Evolutionary conservation across 306 rosid genomes (phyloP), one percentile per base, ranked within the genome.

Genomic region (Leucaena leucocephala): DNA sequence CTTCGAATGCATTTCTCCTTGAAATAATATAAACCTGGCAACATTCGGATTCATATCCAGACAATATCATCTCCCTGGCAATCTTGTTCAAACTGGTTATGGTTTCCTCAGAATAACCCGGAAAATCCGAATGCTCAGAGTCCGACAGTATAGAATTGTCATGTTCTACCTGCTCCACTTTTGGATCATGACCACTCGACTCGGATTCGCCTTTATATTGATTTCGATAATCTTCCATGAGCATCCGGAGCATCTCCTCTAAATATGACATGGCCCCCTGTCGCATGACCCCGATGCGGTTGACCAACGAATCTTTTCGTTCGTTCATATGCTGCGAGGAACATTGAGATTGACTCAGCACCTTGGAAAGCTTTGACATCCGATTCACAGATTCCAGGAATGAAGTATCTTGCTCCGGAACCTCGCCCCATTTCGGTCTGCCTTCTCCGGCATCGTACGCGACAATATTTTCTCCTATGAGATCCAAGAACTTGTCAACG

Each of bases 191-290:
- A 39, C n/a, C 76, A 5, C 69, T 44, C 8, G 61, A 38, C 38
- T 84, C 85, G 2, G 72, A 0, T 38, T 89, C 88, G 2, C 11
- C 6, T 8, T 10, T 68, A 40, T 67, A 15, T 64, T 19, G 70
- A 35, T 35, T 72, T 59, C 63, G 78, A 3, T 80, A 78, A 48
- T 86, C 91, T 64, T 89, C 92, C n/a, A 90, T 64, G 27, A 92
- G 38, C 42, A 74, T 8, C 0, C 86, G 72, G 45, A 92, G 86
- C 66, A 79, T 92, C 5, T 92, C 96, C 67, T 92, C 97, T 70
- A 92, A 80, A 85, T 78, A 86, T 1, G 90, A 49, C 87, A 90
- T 81, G 5, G 84, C 91, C 15, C 84, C 79, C 59, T 88, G 91
- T 19, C 89, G 91, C 68, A 86, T 78, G 66, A 57, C 74, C 3